Percentiles rank a stretch among this genome's conserved stretches.
Evolutionary conservation across 2,329 filamentous ascomycete genomes (phyloP).

Genomic region (Sclerotinia borealis): DNA sequence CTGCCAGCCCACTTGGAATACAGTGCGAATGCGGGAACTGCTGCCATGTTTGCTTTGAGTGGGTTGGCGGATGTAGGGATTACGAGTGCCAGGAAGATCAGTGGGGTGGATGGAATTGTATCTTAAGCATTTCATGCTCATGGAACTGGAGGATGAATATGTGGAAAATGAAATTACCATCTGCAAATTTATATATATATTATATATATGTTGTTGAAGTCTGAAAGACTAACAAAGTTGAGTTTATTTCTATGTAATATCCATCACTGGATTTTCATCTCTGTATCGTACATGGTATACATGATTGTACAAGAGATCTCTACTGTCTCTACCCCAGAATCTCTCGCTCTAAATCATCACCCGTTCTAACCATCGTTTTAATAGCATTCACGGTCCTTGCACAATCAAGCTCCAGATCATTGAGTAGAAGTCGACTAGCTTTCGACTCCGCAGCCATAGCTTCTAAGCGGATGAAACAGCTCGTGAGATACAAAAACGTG

Average conservation of each 20-base stretch:
- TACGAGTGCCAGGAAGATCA: slow-evolving; percentile 21
- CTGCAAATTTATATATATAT: not conserved
- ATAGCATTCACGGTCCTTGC: slow-evolving; percentile 30
- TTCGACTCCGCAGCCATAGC: slow-evolving; percentile 25
- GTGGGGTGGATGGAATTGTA: not conserved
- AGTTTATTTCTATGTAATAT: not conserved
- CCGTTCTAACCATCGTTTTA: slow-evolving; percentile 26
- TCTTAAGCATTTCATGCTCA: not conserved
- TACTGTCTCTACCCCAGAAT: slow-evolving; percentile 11
- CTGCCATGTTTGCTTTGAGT: slow-evolving; percentile 25
- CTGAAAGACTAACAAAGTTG: not conserved
- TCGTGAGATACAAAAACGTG: slow-evolving; percentile 29
- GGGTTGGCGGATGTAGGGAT: slow-evolving; percentile 22
- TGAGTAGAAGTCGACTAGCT: slow-evolving; percentile 22
- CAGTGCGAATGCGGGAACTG: slow-evolving; percentile 19
- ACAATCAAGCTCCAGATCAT: slow-evolving; percentile 25
- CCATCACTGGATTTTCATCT: not conserved
- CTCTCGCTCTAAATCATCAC: slow-evolving; percentile 25
- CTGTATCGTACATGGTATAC: not conserved
- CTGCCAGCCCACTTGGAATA: slow-evolving; percentile 23
- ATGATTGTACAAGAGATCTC: not conserved
- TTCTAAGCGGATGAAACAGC: slow-evolving; percentile 27
- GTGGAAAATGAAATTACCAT: not conserved
- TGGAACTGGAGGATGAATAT: not conserved
- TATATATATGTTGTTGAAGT: not conserved